Evolutionary conservation across 106 monocot species (phyloP), one percentile per base, ranked within the genome.

Genomic region (Apostasia ramifera): DNA sequence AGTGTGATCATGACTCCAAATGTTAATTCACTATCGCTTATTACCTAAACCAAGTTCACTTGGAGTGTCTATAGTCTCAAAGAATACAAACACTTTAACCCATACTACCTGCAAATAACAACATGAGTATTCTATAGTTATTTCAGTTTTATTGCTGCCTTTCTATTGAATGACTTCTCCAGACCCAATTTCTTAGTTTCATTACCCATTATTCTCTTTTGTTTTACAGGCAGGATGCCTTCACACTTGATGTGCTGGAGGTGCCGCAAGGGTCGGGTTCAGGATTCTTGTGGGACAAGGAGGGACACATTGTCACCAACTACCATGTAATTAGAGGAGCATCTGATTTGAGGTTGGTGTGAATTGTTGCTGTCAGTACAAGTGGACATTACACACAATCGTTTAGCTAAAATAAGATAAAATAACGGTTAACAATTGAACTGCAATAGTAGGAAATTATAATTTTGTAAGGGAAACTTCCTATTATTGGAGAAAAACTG

Each of bases 221-320:
- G 26, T 40, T 64, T 57, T 10, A 8, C 70, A 92, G 95, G 80
- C 95, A 92, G 72, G 92, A 97, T 71, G 88, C 86, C 39, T 97
- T 92, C 77, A 97, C 95, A 6, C 81, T 97, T 74, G 95, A 92
- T 69, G 92, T 97, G 54, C 77, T 97, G 62, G 95, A 97, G 79
- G 95, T 97, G 66, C 95, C 89, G 38, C 92, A 92, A 69, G 92
- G 92, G 5, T 97, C 92, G 5, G 95, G 95, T 5, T 97, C 92
- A 4, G 95, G 92, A 11, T 97, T 97, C 59, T 84, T 86, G 41
- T 97, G 95, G 95, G 95, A 97, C 65, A 97, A 89, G 73, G 55
- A 82, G 9, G 95, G 92, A 1, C 86, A 97, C 62, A 73, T 97
- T 46, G 92, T 92, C 39, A 92, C 92, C 58, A 97, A 97, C 57